Percentiles rank a stretch among this genome's conserved stretches.
These are phyloP conservation scores for Naganishia randhawae DNA, from an alignment of 768 basidiomycete genomes.

Conservation along the genomic window DNA sequence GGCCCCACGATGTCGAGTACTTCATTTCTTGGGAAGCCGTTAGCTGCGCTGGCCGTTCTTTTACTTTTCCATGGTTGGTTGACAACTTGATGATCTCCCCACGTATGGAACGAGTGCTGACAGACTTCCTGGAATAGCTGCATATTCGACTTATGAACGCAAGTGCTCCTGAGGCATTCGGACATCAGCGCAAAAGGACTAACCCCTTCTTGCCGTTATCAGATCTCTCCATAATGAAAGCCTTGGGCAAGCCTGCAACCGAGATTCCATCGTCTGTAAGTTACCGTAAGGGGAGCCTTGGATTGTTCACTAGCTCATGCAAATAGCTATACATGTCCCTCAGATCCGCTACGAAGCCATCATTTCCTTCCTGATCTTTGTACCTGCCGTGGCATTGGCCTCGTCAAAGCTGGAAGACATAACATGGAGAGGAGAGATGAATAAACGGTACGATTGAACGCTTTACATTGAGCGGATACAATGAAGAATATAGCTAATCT, in stretches of 20 bases:
- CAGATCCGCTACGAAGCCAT: slow-evolving; percentile 46
- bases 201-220: not conserved
- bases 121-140: slow-evolving; percentile 34
- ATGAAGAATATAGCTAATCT: not conserved
- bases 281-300: not conserved
- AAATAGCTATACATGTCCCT: not conserved
- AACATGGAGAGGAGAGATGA: slow-evolving; percentile 47
- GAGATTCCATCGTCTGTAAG: slow-evolving; percentile 43
- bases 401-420: slow-evolving; percentile 40
- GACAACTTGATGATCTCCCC: not conserved
- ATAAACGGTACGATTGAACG: slow-evolving; percentile 38
- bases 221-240: slow-evolving; percentile 49
- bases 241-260: slow-evolving; percentile 34
- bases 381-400: slow-evolving; percentile 41
- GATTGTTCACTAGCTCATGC: not conserved
- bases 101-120: not conserved
- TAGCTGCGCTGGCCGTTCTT: not conserved
- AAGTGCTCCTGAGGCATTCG: slow-evolving; percentile 9
- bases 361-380: slow-evolving; percentile 40
- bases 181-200: not conserved
- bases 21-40: slow-evolving; percentile 6
- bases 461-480: not conserved
- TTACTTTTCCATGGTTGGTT: slow-evolving; percentile 9
- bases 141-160: slow-evolving; percentile 49
- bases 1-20: not conserved